These are phyloP conservation scores for Lizanozyma gosingica DNA, from an alignment of 1,139 yeast species.

Conservation along the genomic window DNA sequence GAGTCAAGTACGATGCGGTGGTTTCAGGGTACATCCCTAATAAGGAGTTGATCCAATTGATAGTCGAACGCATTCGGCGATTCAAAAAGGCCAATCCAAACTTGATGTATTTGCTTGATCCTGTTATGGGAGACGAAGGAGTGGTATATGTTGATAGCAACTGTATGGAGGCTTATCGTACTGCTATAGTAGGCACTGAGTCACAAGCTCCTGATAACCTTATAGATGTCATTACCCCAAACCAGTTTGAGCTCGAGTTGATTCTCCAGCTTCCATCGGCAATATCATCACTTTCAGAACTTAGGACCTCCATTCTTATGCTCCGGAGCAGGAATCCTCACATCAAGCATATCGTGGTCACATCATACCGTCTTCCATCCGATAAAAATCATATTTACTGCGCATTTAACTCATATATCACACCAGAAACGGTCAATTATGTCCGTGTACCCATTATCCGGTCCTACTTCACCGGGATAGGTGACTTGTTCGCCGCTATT, in stretches of 20 bases:
- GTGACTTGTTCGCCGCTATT: constrained; percentile 81
- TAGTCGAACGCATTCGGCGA: constrained; percentile 1
- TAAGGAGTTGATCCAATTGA: constrained; percentile 17
- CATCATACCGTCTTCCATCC: constrained; percentile 31
- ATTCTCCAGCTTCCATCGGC: constrained; percentile 14
- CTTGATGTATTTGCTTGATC: constrained; percentile 65
- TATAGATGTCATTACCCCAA: constrained; percentile 76
- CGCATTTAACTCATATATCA: constrained; percentile 1
- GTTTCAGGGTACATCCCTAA: constrained; percentile 32
- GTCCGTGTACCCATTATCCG: constrained; percentile 41
- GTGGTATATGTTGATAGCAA: constrained; percentile 65
- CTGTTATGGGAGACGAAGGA: constrained; percentile 93
- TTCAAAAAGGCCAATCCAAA: constrained; percentile 10
- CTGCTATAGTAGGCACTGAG: constrained; percentile 3
- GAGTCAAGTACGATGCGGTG: constrained; percentile 21
- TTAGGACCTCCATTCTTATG: background rate
- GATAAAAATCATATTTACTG: constrained; percentile 5
- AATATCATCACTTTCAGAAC: background rate
- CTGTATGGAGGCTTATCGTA: constrained; percentile 57
- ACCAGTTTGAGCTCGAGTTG: constrained; percentile 82
- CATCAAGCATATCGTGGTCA: constrained; percentile 60
- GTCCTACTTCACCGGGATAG: constrained; percentile 85
- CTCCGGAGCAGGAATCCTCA: constrained; percentile 20
- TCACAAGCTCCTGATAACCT: background rate
- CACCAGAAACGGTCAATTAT: constrained; percentile 2